phyloP scores from a whole-genome alignment of 441 rosid species.

The Adansonia madagascariensis region DNA sequence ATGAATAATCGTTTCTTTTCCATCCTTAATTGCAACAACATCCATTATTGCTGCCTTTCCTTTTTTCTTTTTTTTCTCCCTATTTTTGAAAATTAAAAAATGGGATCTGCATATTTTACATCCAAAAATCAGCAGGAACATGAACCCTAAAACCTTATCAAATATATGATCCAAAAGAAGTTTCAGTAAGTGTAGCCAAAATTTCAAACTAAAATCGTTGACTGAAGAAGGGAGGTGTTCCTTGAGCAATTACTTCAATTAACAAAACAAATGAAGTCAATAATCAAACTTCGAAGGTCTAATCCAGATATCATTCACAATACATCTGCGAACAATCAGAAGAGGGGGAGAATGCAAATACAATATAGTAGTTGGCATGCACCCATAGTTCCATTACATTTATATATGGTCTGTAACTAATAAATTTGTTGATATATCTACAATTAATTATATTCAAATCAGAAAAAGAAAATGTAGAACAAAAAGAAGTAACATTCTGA shows the following conservation, averaged over 20 bases:
- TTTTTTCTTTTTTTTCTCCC: background rate
- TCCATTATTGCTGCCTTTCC: background rate
- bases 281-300: background rate
- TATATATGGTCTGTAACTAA: background rate
- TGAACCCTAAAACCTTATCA: background rate
- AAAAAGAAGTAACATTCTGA: background rate
- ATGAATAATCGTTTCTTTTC: background rate
- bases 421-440: background rate
- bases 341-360: background rate
- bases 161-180: no score
- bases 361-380: background rate
- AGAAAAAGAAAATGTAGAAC: background rate
- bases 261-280: no score
- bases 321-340: background rate
- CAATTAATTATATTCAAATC: background rate
- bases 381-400: background rate
- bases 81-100: background rate
- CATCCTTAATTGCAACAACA: background rate
- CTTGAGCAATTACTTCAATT: no score
- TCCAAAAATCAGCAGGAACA: background rate
- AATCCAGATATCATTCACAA: background rate
- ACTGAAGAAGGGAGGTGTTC: no score
- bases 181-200: no score
- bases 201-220: no score
- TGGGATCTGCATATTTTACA: background rate